Evolutionary conservation across 352 stramenopile species (phyloP).

Genomic region (Sclerospora graminicola): DNA sequence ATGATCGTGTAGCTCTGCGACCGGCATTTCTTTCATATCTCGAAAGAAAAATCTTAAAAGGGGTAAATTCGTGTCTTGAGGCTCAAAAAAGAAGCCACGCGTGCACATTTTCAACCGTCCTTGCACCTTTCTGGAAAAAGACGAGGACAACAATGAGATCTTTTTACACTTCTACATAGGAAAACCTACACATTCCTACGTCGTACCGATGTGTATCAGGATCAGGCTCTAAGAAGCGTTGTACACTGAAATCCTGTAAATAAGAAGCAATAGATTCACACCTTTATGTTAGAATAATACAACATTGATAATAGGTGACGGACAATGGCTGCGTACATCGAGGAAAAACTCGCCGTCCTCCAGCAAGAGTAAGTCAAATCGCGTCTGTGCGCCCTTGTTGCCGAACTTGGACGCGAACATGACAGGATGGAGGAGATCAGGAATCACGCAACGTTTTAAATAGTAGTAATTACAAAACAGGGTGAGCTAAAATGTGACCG

Average conservation of each 20-base stretch:
- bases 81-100: conserved; percentile 88
- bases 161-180: too few species aligned
- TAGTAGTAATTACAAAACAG: too few species aligned
- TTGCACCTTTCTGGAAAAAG: conserved; percentile 41
- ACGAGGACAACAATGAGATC: too few species aligned
- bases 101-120: conserved; percentile 84
- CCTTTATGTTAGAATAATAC: neutral
- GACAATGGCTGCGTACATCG: conserved; percentile 37
- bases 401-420: conserved; percentile 34
- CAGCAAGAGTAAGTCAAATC: conserved; percentile 90
- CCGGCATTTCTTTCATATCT: conserved; percentile 57
- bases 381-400: conserved; percentile 46
- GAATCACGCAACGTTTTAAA: too few species aligned
- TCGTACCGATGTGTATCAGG: conserved; percentile 38
- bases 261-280: conserved; percentile 1
- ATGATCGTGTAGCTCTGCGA: conserved; percentile 45
- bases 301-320: neutral
- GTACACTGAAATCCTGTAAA: conserved; percentile 73
- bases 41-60: conserved; percentile 85
- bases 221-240: conserved; percentile 56
- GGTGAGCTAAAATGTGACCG: too few species aligned
- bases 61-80: conserved; percentile 67
- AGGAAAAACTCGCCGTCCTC: conserved; percentile 94
- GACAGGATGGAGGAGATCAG: too few species aligned
- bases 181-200: too few species aligned